Base-by-base conservation (phyloP, 192 early-diverging fungal genomes). In the Pecoramyces ruminantium region DNA sequence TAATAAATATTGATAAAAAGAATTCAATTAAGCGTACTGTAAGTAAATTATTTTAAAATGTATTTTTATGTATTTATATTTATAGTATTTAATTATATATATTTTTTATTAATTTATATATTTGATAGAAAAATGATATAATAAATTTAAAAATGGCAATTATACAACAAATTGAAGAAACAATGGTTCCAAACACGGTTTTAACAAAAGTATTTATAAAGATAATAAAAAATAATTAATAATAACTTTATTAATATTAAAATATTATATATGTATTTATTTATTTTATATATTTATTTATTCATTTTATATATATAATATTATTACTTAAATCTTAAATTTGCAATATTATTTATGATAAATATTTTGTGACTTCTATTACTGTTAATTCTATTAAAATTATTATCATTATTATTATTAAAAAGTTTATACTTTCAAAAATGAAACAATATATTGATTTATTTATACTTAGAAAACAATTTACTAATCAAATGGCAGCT, bases 401-500 rank as follows among this genome's bases (percentile, higher is more conserved):
- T n/a, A n/a, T n/a, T n/a, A n/a, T n/a, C n/a, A n/a, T n/a, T n/a
- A n/a, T n/a, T n/a, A n/a, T n/a, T n/a, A n/a, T n/a, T n/a, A n/a
- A n/a, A n/a, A n/a, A 96, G 89, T 93, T 91, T 83, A 93, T 98
- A 87, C 84, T 88, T 8, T 86, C 85, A 29, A 86, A 88, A 29
- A 89, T 97, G 86, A 87, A 87, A 16, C 92, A 93, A 13, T 94
- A 94, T 82, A 89, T 92, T 78, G 97, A 98, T 85, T 90, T 95
- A 78, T 99, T 97, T 97, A 92, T 92, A 82, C 90, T 96, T 81
- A 88, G 97, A 29, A 97, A 97, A 87, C 95, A 95, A 83, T 98
- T 99, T 81, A 96, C 96, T 28, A 82, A 88, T 28, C 97, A 98
- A 85, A 86, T 96, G 85, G 95, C 96, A 1, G 90, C 93, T 3